phyloP scores from a whole-genome alignment of 2,329 filamentous ascomycete genomes.

The Thelonectria discophora region DNA sequence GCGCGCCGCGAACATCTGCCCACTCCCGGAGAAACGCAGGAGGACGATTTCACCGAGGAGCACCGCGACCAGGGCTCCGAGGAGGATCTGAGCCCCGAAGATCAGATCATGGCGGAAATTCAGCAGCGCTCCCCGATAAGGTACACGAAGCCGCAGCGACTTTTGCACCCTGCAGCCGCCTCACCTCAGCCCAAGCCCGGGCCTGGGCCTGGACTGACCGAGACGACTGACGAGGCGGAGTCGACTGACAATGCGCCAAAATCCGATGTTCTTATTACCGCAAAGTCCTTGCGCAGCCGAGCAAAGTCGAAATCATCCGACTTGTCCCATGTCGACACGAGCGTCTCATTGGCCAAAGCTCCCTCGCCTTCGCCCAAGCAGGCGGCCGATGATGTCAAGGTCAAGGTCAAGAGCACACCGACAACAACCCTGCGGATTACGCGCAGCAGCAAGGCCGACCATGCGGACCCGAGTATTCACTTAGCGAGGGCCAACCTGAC shows the following conservation, averaged over 20 bases:
- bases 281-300: slow-evolving; percentile 45
- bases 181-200: slow-evolving; percentile 34
- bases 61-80: slow-evolving; percentile 27
- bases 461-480: slow-evolving; percentile 37
- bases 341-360: slow-evolving; percentile 41
- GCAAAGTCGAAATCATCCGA: slow-evolving; percentile 39
- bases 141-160: slow-evolving; percentile 6
- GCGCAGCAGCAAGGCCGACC: slow-evolving; percentile 41
- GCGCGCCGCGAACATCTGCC: slow-evolving; percentile 29
- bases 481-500: slow-evolving; percentile 31
- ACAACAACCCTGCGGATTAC: slow-evolving; percentile 39
- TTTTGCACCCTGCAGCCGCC: slow-evolving; percentile 21
- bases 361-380: slow-evolving; percentile 27
- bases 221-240: slow-evolving; percentile 20
- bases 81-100: slow-evolving; percentile 38
- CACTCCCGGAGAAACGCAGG: slow-evolving; percentile 38
- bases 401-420: slow-evolving; percentile 29
- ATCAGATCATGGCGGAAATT: slow-evolving; percentile 45
- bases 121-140: slow-evolving; percentile 40
- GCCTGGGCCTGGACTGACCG: slow-evolving; percentile 20
- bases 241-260: slow-evolving; percentile 26
- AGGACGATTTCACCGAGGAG: slow-evolving; percentile 21
- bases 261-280: slow-evolving; percentile 41
- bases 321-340: slow-evolving; percentile 41
- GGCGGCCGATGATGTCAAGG: slow-evolving; percentile 28